phyloP scores from a whole-genome alignment of 345 rosid genomes.

The Nasturtium officinale region DNA sequence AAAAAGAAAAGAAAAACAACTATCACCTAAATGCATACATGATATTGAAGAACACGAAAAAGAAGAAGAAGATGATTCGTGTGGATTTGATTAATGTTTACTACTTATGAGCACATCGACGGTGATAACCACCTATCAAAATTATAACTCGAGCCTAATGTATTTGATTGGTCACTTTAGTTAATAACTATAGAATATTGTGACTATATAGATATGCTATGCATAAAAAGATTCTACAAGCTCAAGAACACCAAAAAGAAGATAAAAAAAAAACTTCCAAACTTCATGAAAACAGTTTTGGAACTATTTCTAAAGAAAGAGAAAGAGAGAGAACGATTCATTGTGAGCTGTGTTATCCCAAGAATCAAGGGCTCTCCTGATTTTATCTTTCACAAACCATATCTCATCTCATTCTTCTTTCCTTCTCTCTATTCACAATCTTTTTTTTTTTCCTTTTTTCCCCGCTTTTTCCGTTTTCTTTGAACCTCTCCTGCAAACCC shows the following conservation, averaged over 20 bases:
- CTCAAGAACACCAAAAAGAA: background rate
- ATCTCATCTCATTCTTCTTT: conserved; percentile 30
- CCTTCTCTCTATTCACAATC: conserved; percentile 32
- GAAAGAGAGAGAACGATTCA: conserved; percentile 19
- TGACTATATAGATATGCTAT: too few species aligned
- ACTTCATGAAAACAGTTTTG: conserved; percentile 28
- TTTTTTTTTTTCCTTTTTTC: conserved; percentile 20
- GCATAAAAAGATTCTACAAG: background rate
- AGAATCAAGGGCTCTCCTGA: conserved; percentile 39
- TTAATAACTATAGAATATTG: too few species aligned
- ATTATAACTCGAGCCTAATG: too few species aligned
- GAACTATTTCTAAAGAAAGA: conserved; percentile 26
- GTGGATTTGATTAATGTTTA: too few species aligned
- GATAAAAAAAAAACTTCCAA: background rate
- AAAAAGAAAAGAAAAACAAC: too few species aligned
- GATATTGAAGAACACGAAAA: too few species aligned
- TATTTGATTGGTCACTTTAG: too few species aligned
- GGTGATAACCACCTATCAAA: too few species aligned
- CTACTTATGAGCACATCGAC: too few species aligned
- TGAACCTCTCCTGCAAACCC: conserved; percentile 18
- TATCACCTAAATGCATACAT: too few species aligned
- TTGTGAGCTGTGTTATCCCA: conserved; percentile 32
- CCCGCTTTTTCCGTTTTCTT: conserved; percentile 38
- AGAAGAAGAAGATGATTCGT: too few species aligned
- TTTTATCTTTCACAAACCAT: conserved; percentile 37